Percentiles rank a stretch among this genome's conserved stretches.
Evolutionary conservation across 2,329 filamentous ascomycete genomes (phyloP).

Genomic region (Alternaria metachromatica): DNA sequence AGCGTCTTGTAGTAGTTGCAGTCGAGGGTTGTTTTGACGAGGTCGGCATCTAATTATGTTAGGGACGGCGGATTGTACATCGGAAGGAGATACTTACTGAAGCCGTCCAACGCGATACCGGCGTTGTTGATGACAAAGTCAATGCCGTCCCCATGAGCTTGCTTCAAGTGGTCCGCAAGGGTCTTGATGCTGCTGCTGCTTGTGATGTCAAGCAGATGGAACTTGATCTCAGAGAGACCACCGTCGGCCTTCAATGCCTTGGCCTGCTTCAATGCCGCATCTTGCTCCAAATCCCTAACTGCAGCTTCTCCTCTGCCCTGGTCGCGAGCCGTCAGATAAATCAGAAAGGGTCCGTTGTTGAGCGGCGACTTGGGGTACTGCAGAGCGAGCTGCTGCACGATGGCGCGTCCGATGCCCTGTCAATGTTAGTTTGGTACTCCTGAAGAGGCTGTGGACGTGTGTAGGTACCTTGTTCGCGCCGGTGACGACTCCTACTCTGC

Average conservation of each 20-base stretch:
- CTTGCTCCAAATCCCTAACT: conserved; percentile 51
- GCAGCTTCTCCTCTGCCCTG: conserved; percentile 56
- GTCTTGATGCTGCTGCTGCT: conserved; percentile 53
- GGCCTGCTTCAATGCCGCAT: conserved; percentile 54
- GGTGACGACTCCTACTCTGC: conserved; percentile 59
- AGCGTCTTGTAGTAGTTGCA: conserved; percentile 63
- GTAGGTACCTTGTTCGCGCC: conserved; percentile 59
- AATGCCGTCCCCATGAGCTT: conserved; percentile 57
- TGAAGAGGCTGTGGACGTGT: not conserved
- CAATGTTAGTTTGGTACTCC: conserved; percentile 7
- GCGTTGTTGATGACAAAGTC: conserved; percentile 64
- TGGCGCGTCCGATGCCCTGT: conserved; percentile 56
- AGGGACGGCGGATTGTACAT: not conserved
- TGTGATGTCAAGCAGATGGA: conserved; percentile 58
- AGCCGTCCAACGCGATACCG: conserved; percentile 56
- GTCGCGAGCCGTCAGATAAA: conserved; percentile 63
- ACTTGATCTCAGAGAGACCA: conserved; percentile 55
- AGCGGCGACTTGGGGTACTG: conserved; percentile 59
- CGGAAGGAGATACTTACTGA: conserved; percentile 38
- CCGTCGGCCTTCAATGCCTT: conserved; percentile 51
- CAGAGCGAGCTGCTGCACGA: conserved; percentile 61
- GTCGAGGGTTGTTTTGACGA: conserved; percentile 58
- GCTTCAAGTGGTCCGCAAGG: conserved; percentile 52
- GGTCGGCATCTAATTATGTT: conserved; percentile 45
- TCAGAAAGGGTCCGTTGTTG: conserved; percentile 56